Conservation (phyloP, 495 filamentous ascomycete species). For the Xeromyces bisporus region DNA sequence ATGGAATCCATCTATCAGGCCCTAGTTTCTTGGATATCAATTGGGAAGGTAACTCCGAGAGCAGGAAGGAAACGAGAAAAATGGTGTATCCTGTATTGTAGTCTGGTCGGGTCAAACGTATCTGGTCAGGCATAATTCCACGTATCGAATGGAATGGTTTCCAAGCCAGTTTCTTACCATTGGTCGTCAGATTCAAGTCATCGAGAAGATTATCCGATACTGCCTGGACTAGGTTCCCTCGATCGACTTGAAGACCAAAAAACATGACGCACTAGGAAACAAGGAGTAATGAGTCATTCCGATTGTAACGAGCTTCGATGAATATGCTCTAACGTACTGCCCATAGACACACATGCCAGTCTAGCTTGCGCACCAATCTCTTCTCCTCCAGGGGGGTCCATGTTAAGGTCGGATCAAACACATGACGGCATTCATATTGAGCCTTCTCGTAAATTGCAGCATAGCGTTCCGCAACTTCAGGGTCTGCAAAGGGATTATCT, state of each 20-base stretch:
- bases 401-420: conserved; percentile 33
- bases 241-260: conserved; percentile 40
- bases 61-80: conserved; percentile 35
- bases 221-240: conserved; percentile 38
- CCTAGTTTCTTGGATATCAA: conserved; percentile 49
- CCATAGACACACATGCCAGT: conserved; percentile 35
- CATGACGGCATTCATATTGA: conserved; percentile 36
- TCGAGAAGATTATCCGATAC: conserved; percentile 37
- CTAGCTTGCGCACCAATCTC: conserved; percentile 31
- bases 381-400: conserved; percentile 40
- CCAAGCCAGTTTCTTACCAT: conserved; percentile 34
- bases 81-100: conserved; percentile 15
- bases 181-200: conserved; percentile 34
- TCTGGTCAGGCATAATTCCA: no score
- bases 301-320: background rate
- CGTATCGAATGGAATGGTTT: no score
- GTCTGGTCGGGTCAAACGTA: conserved; percentile 30
- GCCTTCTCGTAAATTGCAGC: conserved; percentile 30
- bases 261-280: conserved; percentile 24
- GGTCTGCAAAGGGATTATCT: conserved; percentile 26
- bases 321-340: conserved; percentile 24
- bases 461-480: conserved; percentile 30
- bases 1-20: conserved; percentile 63
- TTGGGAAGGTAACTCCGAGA: conserved; percentile 51
- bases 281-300: no score